These are phyloP conservation scores for Anthoceros angustus DNA, from an alignment of 225 moss, liverwort and hornwort genomes.

Conservation along the genomic window DNA sequence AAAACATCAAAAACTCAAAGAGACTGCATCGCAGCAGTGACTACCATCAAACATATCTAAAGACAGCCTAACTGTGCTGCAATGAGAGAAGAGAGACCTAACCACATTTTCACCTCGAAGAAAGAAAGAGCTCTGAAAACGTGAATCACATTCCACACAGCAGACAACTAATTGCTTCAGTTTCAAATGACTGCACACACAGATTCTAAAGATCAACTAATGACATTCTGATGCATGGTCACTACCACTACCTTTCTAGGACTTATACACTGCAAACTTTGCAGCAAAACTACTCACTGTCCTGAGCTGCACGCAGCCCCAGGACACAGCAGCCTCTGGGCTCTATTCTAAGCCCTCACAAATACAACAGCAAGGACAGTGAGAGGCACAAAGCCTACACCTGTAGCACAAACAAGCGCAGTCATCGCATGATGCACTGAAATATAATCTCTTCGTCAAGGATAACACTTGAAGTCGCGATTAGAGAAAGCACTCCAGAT, in stretches of 20 bases:
- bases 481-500: conserved; percentile 39
- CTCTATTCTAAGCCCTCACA: no score
- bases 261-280: no score
- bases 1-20: neutral
- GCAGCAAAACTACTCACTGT: no score
- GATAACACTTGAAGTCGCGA: conserved; percentile 31
- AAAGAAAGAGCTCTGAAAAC: no score
- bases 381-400: neutral
- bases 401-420: neutral
- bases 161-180: no score
- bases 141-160: no score
- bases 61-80: neutral
- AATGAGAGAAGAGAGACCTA: neutral
- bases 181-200: no score
- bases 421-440: neutral
- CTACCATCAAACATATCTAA: neutral
- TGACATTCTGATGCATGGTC: no score
- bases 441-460: conserved; percentile 14
- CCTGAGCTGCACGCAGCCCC: no score
- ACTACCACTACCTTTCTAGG: no score
- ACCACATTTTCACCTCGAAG: neutral
- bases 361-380: neutral
- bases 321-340: conserved; percentile 13
- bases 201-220: no score
- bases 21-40: neutral